Percentiles rank a stretch among this genome's conserved stretches.
Evolutionary conservation across 2,329 filamentous ascomycete species (phyloP).

Genomic region (Byssoonygena ceratinophila): DNA sequence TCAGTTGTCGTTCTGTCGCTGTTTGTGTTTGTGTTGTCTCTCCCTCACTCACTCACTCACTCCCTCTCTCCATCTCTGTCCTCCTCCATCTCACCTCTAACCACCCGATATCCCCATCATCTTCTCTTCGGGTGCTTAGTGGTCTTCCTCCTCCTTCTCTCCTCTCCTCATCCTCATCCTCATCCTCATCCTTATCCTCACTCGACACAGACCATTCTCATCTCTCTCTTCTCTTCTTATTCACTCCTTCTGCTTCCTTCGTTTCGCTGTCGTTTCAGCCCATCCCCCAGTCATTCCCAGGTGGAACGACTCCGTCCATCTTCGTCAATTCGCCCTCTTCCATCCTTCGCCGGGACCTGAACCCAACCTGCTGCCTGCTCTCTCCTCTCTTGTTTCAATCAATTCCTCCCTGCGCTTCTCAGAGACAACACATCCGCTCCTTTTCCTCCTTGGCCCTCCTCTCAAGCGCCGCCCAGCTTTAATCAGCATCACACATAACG

Average conservation of each 20-base stretch:
- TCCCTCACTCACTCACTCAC: not conserved
- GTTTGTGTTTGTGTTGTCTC: not conserved
- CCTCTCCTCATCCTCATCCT: not conserved
- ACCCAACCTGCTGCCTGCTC: not conserved
- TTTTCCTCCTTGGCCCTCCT: not conserved
- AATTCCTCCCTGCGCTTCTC: not conserved
- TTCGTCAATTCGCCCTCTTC: not conserved
- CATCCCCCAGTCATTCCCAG: conserved; percentile 27
- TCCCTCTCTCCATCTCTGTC: not conserved
- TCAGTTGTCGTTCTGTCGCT: too few relatives aligned
- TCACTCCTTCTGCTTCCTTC: conserved; percentile 5
- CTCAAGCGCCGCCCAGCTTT: not conserved
- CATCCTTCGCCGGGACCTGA: not conserved
- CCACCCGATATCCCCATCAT: not conserved
- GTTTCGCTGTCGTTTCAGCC: conserved; percentile 11
- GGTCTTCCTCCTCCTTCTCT: not conserved
- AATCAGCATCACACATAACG: not conserved
- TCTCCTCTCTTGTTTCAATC: not conserved
- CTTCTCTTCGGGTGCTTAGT: not conserved
- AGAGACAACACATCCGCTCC: not conserved
- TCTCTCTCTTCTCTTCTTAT: not conserved
- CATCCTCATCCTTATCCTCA: not conserved
- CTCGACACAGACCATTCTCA: not conserved
- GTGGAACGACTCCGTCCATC: conserved; percentile 24
- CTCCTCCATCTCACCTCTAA: not conserved